These are phyloP conservation scores for Penicillium cinerascens DNA, from an alignment of 495 filamentous ascomycete genomes.

Conservation along the genomic window DNA sequence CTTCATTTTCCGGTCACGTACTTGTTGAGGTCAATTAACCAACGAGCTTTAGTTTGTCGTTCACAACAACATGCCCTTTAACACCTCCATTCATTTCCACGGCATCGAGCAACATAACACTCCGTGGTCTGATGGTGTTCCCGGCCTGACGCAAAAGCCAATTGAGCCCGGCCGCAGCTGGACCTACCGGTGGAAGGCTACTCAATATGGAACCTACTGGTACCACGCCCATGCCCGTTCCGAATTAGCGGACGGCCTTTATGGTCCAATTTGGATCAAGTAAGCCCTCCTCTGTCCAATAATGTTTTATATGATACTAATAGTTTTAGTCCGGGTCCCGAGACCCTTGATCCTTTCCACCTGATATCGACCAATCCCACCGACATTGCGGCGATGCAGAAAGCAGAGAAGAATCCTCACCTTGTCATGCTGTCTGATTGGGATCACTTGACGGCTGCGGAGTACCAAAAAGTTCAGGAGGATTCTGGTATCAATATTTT, in stretches of 20 bases:
- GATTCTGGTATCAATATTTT: conserved; percentile 36
- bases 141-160: conserved; percentile 41
- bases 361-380: conserved; percentile 40
- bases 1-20: conserved; percentile 13
- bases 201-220: conserved; percentile 28
- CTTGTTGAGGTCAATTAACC: background rate
- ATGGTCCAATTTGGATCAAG: conserved; percentile 47
- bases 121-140: conserved; percentile 50
- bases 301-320: background rate
- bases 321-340: conserved; percentile 30
- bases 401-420: conserved; percentile 43
- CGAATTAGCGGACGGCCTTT: conserved; percentile 50
- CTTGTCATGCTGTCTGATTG: conserved; percentile 53
- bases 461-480: conserved; percentile 36
- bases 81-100: conserved; percentile 49
- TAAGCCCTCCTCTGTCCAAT: background rate
- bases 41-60: conserved; percentile 28
- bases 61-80: conserved; percentile 48
- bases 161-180: conserved; percentile 47
- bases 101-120: conserved; percentile 34
- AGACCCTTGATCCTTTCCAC: conserved; percentile 36
- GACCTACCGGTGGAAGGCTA: conserved; percentile 41
- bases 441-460: conserved; percentile 45
- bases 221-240: conserved; percentile 49
- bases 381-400: conserved; percentile 42